These are phyloP conservation scores for Papilionanthe hybrid DNA, from an alignment of 116 monocot genomes.

Conservation along the genomic window DNA sequence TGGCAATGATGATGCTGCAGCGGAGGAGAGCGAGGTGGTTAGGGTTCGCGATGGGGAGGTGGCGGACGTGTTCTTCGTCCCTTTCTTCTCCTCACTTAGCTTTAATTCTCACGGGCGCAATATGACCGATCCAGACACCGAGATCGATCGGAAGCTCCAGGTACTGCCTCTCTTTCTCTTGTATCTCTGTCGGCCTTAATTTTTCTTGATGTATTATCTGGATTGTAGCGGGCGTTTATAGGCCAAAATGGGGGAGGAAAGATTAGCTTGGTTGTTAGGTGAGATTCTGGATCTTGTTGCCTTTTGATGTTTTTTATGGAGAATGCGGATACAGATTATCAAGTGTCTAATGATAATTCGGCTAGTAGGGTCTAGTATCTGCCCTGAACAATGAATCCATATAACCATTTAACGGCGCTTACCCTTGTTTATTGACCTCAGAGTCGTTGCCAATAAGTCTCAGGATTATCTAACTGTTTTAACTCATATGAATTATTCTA, in stretches of 20 bases:
- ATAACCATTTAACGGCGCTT: neutral
- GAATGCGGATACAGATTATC: neutral
- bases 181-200: neutral
- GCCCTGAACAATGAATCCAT: neutral
- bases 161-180: conserved; percentile 12
- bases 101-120: conserved; percentile 85
- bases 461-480: neutral
- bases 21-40: conserved; percentile 41
- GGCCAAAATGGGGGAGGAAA: neutral
- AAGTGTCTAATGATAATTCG: neutral
- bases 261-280: neutral
- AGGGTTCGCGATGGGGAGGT: conserved; percentile 52
- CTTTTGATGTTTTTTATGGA: neutral
- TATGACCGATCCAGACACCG: conserved; percentile 95
- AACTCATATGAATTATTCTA: neutral
- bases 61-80: conserved; percentile 91
- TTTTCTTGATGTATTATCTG: neutral
- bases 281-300: neutral
- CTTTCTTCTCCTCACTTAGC: conserved; percentile 92
- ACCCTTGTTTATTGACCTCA: neutral
- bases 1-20: conserved; percentile 1
- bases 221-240: neutral
- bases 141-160: conserved; percentile 83
- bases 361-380: neutral
- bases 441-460: neutral